Percentiles rank a stretch among this genome's conserved stretches.
These are phyloP conservation scores for Amanita rubescens DNA, from an alignment of 768 basidiomycete species.

Conservation along the genomic window DNA sequence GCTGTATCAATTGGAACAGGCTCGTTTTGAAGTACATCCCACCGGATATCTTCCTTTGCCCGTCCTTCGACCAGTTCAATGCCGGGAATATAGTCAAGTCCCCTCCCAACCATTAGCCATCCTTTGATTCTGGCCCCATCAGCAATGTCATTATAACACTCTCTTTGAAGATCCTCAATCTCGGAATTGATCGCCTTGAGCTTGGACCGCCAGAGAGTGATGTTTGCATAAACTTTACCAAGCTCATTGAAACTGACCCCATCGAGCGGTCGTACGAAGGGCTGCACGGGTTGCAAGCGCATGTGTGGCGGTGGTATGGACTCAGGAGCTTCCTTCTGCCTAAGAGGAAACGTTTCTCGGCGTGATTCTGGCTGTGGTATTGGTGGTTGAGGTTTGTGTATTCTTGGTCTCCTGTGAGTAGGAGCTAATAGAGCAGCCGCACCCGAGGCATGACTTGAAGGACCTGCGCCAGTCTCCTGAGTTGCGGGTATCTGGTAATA, in stretches of 20 bases:
- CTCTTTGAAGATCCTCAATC: slow-evolving; percentile 60
- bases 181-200: slow-evolving; percentile 69
- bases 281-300: slow-evolving; percentile 58
- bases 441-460: not conserved
- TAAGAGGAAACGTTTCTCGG: slow-evolving; percentile 62
- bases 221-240: slow-evolving; percentile 58
- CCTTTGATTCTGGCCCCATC: slow-evolving; percentile 64
- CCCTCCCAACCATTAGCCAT: slow-evolving; percentile 71
- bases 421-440: not conserved
- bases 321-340: slow-evolving; percentile 25
- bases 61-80: slow-evolving; percentile 68
- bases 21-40: slow-evolving; percentile 67
- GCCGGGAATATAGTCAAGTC: slow-evolving; percentile 54
- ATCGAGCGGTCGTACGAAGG: slow-evolving; percentile 70
- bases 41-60: slow-evolving; percentile 77
- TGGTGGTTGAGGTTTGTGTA: slow-evolving; percentile 24
- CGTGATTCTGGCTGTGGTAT: slow-evolving; percentile 22
- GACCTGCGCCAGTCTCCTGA: not conserved
- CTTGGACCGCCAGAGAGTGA: slow-evolving; percentile 60
- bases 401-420: slow-evolving; percentile 25
- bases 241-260: slow-evolving; percentile 62
- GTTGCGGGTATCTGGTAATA: slow-evolving; percentile 3
- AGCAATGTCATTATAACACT: slow-evolving; percentile 65
- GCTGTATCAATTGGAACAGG: slow-evolving; percentile 35
- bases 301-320: slow-evolving; percentile 56